Base-by-base conservation (phyloP, 495 filamentous ascomycete genomes). In the Penicillium antarcticum region DNA sequence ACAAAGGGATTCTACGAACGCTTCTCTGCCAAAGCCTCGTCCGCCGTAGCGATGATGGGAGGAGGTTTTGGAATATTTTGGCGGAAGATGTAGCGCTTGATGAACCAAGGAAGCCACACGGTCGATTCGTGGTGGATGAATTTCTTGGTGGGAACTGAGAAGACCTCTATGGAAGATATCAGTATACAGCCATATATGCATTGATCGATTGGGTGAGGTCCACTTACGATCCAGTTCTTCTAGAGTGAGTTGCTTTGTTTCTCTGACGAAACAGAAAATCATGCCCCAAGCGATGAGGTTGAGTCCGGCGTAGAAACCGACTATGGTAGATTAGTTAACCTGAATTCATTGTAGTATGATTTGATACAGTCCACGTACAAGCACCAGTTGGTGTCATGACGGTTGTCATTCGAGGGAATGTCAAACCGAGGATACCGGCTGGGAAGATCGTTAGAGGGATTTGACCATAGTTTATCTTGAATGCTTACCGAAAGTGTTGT, bases 301-400 rank as follows among this genome's bases (percentile, higher is more conserved):
- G 7, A 79, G 66, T 2, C 69, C 79, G 1, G 79, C 79, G 48
- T 82, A 82, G 63, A 80, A 77, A 11, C 73, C 68, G 36, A 69
- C 65, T 69, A 38, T 29, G 8, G 17, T 2, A 1, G 5, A 4
- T 12, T 5, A 29, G 53, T 7, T 53, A 5, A 17, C n/a, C 31
- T 21, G 9, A 13, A 10, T 2, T 1, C 34, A 18, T 1, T 1
- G 33, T 13, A 19, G 32, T n/a, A 40, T 5, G 1, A 5, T 9
- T 13, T 4, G 3, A n/a, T 10, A 24, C 14, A 31, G 5, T 8
- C 12, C 2, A 60, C 65, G 61, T 60, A 69, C 76, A 80, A 26
- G 74, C 76, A 21, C 77, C 78, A 11, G 71, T 74, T 21, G 74
- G 61, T 2, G 69, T 75, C 60, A 83, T 71, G 17, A 70, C 73